Conservation (phyloP, 1,284 basidiomycete species). For the Heliocybe sulcata region DNA sequence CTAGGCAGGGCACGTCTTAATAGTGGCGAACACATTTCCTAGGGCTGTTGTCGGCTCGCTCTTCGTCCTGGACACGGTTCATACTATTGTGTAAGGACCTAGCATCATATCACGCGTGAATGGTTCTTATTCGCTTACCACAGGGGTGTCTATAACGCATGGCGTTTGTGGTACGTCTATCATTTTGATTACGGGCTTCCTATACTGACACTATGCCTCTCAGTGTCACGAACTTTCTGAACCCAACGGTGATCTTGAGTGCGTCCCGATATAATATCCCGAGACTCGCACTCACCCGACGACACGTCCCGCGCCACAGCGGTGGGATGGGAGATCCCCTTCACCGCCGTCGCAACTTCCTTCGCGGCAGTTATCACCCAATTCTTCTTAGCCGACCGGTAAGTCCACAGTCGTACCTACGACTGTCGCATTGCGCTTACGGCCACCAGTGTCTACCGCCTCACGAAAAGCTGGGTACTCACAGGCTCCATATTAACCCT, state of each 20-base stretch:
- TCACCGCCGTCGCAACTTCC: slow-evolving; percentile 36
- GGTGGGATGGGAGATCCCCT: slow-evolving; percentile 8
- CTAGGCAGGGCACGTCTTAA: not conserved
- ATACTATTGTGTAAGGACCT: slow-evolving; percentile 28
- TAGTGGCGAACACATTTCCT: slow-evolving; percentile 3
- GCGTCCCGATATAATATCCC: slow-evolving; percentile 8
- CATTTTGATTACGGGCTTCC: not conserved
- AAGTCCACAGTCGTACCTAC: slow-evolving; percentile 2
- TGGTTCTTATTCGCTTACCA: not conserved
- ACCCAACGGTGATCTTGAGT: slow-evolving; percentile 28
- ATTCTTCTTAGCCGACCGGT: slow-evolving; percentile 35
- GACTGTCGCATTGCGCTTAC: not conserved
- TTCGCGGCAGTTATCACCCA: slow-evolving; percentile 37
- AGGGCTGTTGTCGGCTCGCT: slow-evolving; percentile 11
- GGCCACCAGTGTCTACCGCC: slow-evolving; percentile 20
- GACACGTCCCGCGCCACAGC: slow-evolving; percentile 9
- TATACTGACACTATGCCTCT: not conserved
- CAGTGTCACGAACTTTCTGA: slow-evolving; percentile 34
- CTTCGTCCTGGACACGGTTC: slow-evolving; percentile 36
- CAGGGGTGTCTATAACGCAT: slow-evolving; percentile 32
- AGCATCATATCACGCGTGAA: not conserved
- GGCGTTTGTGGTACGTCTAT: slow-evolving; percentile 28
- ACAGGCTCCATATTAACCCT: slow-evolving; percentile 23
- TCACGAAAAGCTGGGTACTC: slow-evolving; percentile 28
- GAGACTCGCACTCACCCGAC: slow-evolving; percentile 11